These are phyloP conservation scores for Priceomyces melissophilus DNA, from an alignment of 805 yeast genomes.

Conservation along the genomic window DNA sequence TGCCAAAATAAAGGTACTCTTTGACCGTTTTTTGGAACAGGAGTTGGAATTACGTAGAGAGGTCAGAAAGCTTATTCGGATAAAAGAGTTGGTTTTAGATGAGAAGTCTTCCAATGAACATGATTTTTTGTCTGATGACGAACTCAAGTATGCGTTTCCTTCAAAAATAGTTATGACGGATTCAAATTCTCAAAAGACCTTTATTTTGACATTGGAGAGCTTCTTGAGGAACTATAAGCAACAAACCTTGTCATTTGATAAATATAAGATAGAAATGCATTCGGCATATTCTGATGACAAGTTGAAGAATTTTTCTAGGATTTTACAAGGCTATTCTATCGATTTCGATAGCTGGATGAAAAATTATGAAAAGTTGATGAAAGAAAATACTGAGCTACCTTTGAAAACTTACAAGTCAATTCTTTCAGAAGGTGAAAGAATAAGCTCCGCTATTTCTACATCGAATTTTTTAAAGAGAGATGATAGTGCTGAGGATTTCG, in stretches of 20 bases:
- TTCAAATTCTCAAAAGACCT: constrained; percentile 23
- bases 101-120: constrained; percentile 24
- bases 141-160: constrained; percentile 49
- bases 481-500: constrained; percentile 8
- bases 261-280: constrained; percentile 40
- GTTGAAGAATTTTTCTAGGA: constrained; percentile 34
- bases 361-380: constrained; percentile 40
- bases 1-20: constrained; percentile 27
- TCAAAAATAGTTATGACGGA: constrained; percentile 45
- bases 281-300: constrained; percentile 51
- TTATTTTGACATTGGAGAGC: constrained; percentile 27
- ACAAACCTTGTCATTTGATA: constrained; percentile 6
- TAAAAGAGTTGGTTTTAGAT: constrained; percentile 32
- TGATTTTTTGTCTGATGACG: constrained; percentile 53
- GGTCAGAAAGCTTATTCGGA: constrained; percentile 27
- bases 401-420: constrained; percentile 43
- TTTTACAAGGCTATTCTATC: constrained; percentile 39
- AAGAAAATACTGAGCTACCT: constrained; percentile 41
- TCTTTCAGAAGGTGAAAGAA: constrained; percentile 54
- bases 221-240: constrained; percentile 21
- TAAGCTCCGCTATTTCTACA: constrained; percentile 36
- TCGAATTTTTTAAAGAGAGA: constrained; percentile 14
- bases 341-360: constrained; percentile 52
- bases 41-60: constrained; percentile 44
- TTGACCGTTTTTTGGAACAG: constrained; percentile 27